Conservation (phyloP, 169 alveolate species). For the Plasmodium falciparum region DNA sequence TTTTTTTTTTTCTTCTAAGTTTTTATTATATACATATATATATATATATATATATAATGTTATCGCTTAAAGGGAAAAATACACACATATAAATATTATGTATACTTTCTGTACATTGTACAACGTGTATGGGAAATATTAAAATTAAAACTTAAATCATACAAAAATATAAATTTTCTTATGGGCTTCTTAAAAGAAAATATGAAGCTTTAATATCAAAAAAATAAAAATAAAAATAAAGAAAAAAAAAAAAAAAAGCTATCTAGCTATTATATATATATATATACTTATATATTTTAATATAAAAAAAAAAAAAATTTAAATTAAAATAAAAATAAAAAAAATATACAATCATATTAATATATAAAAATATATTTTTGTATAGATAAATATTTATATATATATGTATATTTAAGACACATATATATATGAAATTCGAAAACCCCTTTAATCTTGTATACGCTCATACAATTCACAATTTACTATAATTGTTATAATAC, state of each 20-base stretch:
- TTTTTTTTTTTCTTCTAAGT: too few relatives aligned
- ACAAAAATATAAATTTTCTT: background rate
- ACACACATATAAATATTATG: too few relatives aligned
- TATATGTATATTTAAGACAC: background rate
- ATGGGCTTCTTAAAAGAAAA: background rate
- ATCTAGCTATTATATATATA: background rate
- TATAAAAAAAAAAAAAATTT: constrained; percentile 6
- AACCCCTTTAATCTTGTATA: background rate
- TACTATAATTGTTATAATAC: constrained; percentile 27
- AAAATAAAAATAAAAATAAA: constrained; percentile 1
- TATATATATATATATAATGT: too few relatives aligned
- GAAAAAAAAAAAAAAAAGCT: background rate
- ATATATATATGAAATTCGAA: background rate
- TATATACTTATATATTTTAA: constrained; percentile 11
- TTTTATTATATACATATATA: too few relatives aligned
- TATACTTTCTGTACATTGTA: too few relatives aligned
- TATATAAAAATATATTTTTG: background rate
- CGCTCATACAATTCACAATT: constrained; percentile 6
- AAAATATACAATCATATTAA: background rate
- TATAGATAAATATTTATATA: background rate
- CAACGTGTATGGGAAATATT: too few relatives aligned
- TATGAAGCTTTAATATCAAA: background rate
- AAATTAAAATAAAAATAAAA: background rate
- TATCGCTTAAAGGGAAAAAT: too few relatives aligned
- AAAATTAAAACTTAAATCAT: too few relatives aligned